Conservation (phyloP, 306 rosid species). For the Purshia tridentata region DNA sequence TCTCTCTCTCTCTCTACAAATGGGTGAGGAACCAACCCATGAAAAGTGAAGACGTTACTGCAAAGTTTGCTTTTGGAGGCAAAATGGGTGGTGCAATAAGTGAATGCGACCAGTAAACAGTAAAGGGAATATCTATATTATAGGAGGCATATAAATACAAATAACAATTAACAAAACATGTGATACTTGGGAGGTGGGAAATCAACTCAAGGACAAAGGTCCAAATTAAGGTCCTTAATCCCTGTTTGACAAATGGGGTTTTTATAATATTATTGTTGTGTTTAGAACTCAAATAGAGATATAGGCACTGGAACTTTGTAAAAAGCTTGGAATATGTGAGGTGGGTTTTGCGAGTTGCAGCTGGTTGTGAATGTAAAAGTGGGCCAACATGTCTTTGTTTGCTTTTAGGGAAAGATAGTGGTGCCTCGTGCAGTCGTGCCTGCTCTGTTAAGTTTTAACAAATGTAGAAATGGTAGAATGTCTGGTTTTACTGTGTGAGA, state of each 20-base stretch:
- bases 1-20: conserved; percentile 11
- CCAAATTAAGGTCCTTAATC: background rate
- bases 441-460: too few species aligned
- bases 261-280: too few species aligned
- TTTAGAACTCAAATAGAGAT: too few species aligned
- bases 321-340: background rate
- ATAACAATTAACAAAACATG: background rate
- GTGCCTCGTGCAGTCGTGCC: too few species aligned
- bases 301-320: background rate
- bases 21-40: conserved; percentile 15
- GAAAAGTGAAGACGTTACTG: background rate
- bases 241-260: background rate
- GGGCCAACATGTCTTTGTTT: too few species aligned
- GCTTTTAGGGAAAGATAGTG: too few species aligned
- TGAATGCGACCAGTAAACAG: background rate
- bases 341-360: background rate
- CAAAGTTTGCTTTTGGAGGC: background rate
- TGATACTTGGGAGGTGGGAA: background rate
- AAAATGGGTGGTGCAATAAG: background rate
- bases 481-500: background rate
- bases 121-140: too few species aligned
- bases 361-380: too few species aligned
- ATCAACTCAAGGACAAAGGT: background rate
- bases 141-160: background rate
- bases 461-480: too few species aligned